Evolutionary conservation across 2,329 filamentous ascomycete species (phyloP), one percentile per base, ranked within the genome.

Genomic region (Stylonectria norvegica): DNA sequence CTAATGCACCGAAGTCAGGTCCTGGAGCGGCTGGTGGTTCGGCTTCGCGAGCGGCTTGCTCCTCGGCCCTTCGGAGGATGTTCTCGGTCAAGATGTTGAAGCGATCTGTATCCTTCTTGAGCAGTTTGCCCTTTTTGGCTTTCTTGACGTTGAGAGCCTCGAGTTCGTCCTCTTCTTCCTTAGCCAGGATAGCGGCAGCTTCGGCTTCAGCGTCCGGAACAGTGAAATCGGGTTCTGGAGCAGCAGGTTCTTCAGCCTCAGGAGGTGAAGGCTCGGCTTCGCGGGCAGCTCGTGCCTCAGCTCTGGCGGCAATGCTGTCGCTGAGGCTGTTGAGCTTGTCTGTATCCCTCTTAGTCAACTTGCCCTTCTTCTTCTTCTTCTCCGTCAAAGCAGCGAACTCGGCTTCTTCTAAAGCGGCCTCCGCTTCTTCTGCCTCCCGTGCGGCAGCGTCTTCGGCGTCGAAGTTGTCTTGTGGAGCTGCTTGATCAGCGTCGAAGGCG

Each of bases 361-460:
- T 49, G 8, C 54, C 51, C 19, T 45, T 46, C 39, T 55, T 56
- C 2, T 40, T 38, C 30, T 48, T 75, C 53, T 73, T 75, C 17
- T 66, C 64, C 37, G 67, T 67, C 8, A 70, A 58, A 5, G 54
- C 47, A n/a, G 57, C 62, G 5, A 67, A 53, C 34, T 69, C 63
- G 28, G 55, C 47, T 25, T 62, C 57, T 33, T 63, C 54, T 27
- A 37, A 52, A 32, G 30, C 16, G 15, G 45, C 45, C 11, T 38
- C 48, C 8, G 34, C 50, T 31, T 48, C 48, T 7, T 48, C 46
- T 9, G 40, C 34, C 20, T 45, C 55, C 27, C 52, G 41, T 4
- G 49, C 47, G 8, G 39, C 41, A 2, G 47, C 47, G 38, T 52
- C 52, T 3, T 42, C 52, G 14, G 49, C 52, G n/a, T n/a, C n/a